Percentiles rank a stretch among this genome's conserved stretches.
phyloP scores from a whole-genome alignment of 2,329 filamentous ascomycete species.

The Claviceps lovelessii region DNA sequence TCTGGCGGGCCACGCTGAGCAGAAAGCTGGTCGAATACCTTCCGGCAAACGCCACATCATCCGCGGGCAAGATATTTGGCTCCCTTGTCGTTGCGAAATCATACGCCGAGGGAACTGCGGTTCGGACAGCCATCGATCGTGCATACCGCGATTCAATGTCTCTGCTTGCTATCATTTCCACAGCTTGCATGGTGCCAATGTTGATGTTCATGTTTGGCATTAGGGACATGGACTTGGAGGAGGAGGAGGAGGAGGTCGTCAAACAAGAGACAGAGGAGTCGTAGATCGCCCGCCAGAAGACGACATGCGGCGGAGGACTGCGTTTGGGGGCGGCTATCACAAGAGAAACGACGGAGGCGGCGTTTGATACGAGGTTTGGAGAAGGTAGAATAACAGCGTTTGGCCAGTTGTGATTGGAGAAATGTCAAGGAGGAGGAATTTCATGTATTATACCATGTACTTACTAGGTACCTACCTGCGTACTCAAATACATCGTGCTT shows the following conservation, averaged over 20 bases:
- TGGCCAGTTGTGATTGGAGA: no score
- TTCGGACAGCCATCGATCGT: slow-evolving; percentile 8
- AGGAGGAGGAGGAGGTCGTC: neutral
- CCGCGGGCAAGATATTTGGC: slow-evolving; percentile 10
- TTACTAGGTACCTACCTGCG: no score
- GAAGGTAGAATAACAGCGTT: no score
- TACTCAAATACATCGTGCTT: no score
- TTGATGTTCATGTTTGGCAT: slow-evolving; percentile 10
- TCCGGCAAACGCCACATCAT: slow-evolving; percentile 6
- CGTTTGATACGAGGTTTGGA: neutral
- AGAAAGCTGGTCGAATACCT: slow-evolving; percentile 11
- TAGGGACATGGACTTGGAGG: slow-evolving; percentile 6
- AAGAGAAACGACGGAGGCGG: no score
- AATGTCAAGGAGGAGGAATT: no score
- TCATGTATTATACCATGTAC: no score
- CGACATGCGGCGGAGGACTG: neutral
- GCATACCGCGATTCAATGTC: slow-evolving; percentile 9
- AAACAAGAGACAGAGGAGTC: neutral
- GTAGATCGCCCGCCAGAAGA: neutral
- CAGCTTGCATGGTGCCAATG: slow-evolving; percentile 6
- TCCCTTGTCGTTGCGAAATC: slow-evolving; percentile 14
- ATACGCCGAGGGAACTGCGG: slow-evolving; percentile 1
- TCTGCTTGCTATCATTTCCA: slow-evolving; percentile 9
- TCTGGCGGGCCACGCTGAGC: slow-evolving; percentile 16
- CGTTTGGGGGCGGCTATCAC: neutral